Evolutionary conservation across 306 rosid genomes (phyloP).

Genomic region (Corylus heterophylla): DNA sequence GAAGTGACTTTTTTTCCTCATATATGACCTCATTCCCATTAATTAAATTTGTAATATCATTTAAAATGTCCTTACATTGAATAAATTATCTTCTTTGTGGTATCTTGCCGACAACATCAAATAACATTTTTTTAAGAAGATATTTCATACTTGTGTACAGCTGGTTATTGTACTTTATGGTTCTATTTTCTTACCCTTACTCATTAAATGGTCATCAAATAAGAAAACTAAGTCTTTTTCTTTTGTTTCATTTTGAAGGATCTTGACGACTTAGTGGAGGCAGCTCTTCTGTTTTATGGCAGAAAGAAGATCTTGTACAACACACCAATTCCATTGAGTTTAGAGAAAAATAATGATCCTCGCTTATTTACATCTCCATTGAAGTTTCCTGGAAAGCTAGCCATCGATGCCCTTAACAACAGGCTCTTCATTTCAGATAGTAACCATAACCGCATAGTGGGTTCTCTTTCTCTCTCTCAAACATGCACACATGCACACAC

Average conservation of each 20-base stretch:
- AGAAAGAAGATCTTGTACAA: constrained; percentile 66
- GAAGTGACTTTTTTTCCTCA: background rate
- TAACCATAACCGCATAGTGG: constrained; percentile 89
- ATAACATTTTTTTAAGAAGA: background rate
- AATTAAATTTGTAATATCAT: background rate
- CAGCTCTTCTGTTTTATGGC: constrained; percentile 85
- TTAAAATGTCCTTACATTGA: background rate
- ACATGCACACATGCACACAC: background rate
- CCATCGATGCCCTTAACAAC: constrained; percentile 75
- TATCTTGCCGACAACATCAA: background rate
- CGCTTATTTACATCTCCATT: constrained; percentile 78
- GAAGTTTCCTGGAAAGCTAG: constrained; percentile 97
- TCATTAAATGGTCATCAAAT: constrained; percentile 13
- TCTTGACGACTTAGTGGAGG: constrained; percentile 91
- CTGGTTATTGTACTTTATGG: background rate
- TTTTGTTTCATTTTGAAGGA: constrained; percentile 51
- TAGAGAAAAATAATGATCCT: constrained; percentile 92
- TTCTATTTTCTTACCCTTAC: background rate
- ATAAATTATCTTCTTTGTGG: background rate
- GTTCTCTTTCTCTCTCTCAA: constrained; percentile 35
- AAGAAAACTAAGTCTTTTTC: constrained; percentile 1
- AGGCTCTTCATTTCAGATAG: constrained; percentile 99
- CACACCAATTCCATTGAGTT: constrained; percentile 59
- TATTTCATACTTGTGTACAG: background rate
- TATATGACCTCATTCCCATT: background rate